Evolutionary conservation across 177 flowering plant species (phyloP), one percentile per base, ranked within the genome.

Genomic region (Vitis hybrid): DNA sequence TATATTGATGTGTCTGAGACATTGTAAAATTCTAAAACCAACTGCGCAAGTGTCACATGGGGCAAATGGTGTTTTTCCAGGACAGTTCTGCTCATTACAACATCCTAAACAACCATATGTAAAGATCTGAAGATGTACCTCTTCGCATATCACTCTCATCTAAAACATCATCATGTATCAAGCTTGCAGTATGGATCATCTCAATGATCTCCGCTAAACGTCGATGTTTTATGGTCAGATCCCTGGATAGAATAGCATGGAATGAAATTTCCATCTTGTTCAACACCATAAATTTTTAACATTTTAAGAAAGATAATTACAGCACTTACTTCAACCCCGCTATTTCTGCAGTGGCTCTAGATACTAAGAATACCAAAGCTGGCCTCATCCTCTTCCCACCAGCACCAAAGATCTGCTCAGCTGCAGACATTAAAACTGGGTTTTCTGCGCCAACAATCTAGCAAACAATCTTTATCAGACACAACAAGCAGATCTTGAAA

Each of bases 371-470:
- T 52, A 91, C 98, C 77, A 94, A 77, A 70, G 97, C 98, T 19
- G 98, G 97, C 65, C 98, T 87, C 88, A 94, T 81, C 79, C 98
- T 88, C 83, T 94, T 94, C 17, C 98, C 98, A 69, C 98, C 98
- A 65, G 98, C 98, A 72, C 95, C 81, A 80, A 94, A 94, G 23
- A 94, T 94, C 82, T 92, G 97, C 80, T 94, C 92, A 49, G 98
- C 98, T 32, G 98, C 98, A 61, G 98, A 92, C 88, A 88, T 80
- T 70, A 94, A 64, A 59, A 91, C 95, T 19, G 94, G 98, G 74
- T 92, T 94, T 80, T 92, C 98, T 82, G 97, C 92, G 75, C 97
- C 98, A 75, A 94, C 95, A 79, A 94, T 89, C 98, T 94, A 78
- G 52, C 66, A 79, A 26, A 70, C 55, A 21, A 74, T 66, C 52